Percentiles rank a stretch among this genome's conserved stretches.
Conservation (phyloP, 2,329 filamentous ascomycete genomes). For the Coleophoma crateriformis region DNA sequence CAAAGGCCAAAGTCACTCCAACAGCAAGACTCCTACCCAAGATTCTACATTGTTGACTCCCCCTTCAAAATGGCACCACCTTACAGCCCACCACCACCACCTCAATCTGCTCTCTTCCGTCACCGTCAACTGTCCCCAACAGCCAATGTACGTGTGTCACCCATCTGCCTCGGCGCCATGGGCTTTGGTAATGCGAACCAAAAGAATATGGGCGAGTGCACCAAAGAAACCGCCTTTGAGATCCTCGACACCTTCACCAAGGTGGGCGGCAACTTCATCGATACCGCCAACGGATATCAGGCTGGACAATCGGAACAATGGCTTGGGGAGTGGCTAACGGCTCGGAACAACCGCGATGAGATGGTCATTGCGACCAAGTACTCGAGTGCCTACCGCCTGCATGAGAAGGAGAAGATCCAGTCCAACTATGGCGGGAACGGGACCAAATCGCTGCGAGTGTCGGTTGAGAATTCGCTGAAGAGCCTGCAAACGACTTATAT, state of each 20-base stretch:
- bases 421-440: constrained; percentile 13
- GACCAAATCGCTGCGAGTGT: constrained; percentile 7
- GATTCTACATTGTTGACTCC: too few species aligned
- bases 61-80: constrained; percentile 15
- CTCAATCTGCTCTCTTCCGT: constrained; percentile 54
- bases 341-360: constrained; percentile 39
- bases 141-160: constrained; percentile 58
- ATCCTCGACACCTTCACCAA: constrained; percentile 48
- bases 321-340: constrained; percentile 53
- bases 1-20: too few species aligned
- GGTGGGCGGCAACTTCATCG: constrained; percentile 60
- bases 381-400: constrained; percentile 28
- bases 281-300: constrained; percentile 55
- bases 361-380: constrained; percentile 52
- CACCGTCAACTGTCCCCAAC: constrained; percentile 61
- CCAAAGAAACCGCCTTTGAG: constrained; percentile 47
- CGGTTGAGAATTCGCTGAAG: constrained; percentile 27
- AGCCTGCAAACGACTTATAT: constrained; percentile 64
- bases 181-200: constrained; percentile 48
- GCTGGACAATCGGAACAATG: constrained; percentile 49
- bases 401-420: constrained; percentile 1
- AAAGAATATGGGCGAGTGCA: constrained; percentile 41
- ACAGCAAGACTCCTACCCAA: too few species aligned
- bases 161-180: constrained; percentile 58
- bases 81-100: constrained; percentile 36